A percentile compares a stretch with the other conserved stretches of the same genome.
Evolutionary conservation across 148 eudicot genomes (phyloP).

Genomic region (Rhododendron vialii): DNA sequence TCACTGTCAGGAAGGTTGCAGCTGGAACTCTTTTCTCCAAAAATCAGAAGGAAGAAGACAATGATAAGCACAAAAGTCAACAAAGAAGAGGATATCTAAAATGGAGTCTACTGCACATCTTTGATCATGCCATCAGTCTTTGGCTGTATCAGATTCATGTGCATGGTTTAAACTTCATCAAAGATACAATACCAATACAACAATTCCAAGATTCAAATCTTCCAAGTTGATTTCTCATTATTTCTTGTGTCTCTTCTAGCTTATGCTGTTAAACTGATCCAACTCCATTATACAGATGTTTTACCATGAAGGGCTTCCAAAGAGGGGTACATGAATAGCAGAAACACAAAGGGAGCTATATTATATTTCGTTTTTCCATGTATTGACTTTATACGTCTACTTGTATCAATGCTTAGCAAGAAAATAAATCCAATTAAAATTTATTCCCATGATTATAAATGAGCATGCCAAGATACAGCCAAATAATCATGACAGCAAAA

Average conservation of each 20-base stretch:
- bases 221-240: neutral
- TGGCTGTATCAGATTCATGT: neutral
- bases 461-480: neutral
- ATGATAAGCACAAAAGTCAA: neutral
- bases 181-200: too few relatives aligned
- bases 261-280: neutral
- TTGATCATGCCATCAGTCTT: neutral
- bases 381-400: neutral
- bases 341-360: neutral
- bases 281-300: neutral
- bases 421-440: too few relatives aligned
- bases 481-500: neutral
- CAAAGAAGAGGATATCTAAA: neutral
- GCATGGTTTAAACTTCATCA: neutral
- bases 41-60: neutral
- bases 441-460: neutral
- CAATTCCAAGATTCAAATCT: neutral
- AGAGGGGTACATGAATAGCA: neutral
- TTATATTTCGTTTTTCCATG: neutral
- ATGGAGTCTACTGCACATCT: neutral
- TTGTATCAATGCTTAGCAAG: neutral
- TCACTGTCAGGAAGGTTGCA: neutral
- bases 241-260: conserved; percentile 10
- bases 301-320: neutral
- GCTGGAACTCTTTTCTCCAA: neutral